Evolutionary conservation across 2,329 filamentous ascomycete species (phyloP).

Genomic region (Fusarium citri): DNA sequence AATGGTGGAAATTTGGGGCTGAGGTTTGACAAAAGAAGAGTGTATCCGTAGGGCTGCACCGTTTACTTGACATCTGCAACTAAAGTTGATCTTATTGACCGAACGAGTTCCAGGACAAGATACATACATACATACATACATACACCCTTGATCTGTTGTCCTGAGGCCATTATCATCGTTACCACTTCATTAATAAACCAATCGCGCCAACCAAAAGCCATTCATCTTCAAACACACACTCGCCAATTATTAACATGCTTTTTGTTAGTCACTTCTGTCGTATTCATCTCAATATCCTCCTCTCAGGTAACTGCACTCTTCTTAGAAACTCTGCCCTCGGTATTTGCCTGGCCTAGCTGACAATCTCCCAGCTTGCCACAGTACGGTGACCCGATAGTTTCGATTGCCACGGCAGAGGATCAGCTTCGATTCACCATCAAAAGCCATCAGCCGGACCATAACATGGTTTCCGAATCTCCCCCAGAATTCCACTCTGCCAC

Average conservation of each 20-base stretch:
- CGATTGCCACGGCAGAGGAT: not conserved
- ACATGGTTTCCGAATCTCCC: slow-evolving; percentile 12
- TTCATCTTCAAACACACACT: not conserved
- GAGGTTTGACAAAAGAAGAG: slow-evolving; percentile 12
- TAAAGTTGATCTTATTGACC: not conserved
- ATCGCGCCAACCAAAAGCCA: not conserved
- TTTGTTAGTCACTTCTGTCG: not conserved
- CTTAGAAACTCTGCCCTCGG: not conserved
- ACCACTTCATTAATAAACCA: not conserved
- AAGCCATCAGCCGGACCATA: not conserved
- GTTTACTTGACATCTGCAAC: slow-evolving; percentile 3
- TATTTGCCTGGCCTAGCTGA: not conserved
- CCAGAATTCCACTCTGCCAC: not conserved
- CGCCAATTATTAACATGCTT: not conserved
- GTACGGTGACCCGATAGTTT: not conserved
- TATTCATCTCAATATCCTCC: not conserved
- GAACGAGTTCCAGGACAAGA: not conserved
- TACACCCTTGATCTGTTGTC: not conserved
- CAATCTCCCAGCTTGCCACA: not conserved
- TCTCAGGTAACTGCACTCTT: not conserved
- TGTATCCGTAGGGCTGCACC: not conserved
- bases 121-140: not conserved
- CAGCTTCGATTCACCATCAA: slow-evolving; percentile 11
- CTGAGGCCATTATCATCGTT: not conserved
- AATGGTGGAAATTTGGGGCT: not conserved